These are phyloP conservation scores for Chaetothyriales sp. DNA, from an alignment of 2,329 filamentous ascomycete species.

Conservation along the genomic window DNA sequence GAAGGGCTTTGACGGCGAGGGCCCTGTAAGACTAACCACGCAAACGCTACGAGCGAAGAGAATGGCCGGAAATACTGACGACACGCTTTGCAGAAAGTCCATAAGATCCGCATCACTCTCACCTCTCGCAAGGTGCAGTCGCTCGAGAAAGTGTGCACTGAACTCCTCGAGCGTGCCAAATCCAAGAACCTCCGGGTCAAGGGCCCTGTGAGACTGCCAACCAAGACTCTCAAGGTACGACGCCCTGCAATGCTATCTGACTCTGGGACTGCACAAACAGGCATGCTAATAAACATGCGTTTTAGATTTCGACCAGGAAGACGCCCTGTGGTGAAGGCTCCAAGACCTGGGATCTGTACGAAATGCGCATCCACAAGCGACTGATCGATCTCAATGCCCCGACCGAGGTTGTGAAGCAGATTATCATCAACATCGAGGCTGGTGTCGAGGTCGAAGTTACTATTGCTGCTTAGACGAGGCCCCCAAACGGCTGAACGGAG, in stretches of 20 bases:
- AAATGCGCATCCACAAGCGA: slow-evolving; percentile 99
- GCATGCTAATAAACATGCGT: not conserved
- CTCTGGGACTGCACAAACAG: not conserved
- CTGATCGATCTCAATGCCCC: slow-evolving; percentile 95
- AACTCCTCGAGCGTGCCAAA: slow-evolving; percentile 97
- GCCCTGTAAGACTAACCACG: slow-evolving; percentile 49
- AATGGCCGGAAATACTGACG: not conserved
- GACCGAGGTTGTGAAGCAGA: slow-evolving; percentile 57
- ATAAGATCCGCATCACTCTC: slow-evolving; percentile 97
- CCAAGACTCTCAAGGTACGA: slow-evolving; percentile 72
- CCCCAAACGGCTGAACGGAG: slow-evolving; percentile 1
- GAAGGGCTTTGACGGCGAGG: slow-evolving; percentile 77
- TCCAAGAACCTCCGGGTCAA: slow-evolving; percentile 97
- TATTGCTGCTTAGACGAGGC: slow-evolving; percentile 34
- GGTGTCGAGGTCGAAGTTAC: slow-evolving; percentile 42
- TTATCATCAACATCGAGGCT: slow-evolving; percentile 42
- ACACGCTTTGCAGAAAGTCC: slow-evolving; percentile 54
- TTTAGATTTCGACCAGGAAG: slow-evolving; percentile 78
- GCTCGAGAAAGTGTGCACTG: slow-evolving; percentile 95
- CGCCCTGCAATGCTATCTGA: not conserved
- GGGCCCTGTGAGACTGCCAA: slow-evolving; percentile 93
- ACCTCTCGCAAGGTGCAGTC: slow-evolving; percentile 87
- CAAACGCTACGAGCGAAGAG: not conserved
- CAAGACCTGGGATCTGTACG: slow-evolving; percentile 98
- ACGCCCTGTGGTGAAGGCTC: slow-evolving; percentile 98